phyloP scores from a whole-genome alignment of 2,329 filamentous ascomycete species.

The Arthrinium puccinioides region DNA sequence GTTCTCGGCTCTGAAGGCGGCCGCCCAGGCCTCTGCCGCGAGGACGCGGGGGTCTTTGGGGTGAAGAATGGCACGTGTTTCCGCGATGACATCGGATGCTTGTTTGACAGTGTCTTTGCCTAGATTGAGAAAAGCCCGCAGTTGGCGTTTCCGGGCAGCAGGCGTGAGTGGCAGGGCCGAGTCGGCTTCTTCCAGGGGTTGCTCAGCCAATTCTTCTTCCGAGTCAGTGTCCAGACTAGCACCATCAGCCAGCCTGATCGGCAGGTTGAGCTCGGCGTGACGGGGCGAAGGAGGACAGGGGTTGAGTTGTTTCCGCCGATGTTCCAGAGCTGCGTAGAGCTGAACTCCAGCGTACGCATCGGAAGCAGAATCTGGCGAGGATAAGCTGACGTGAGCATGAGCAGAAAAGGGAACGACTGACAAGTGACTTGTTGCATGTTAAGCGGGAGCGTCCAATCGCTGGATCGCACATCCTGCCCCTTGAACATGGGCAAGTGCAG shows the following conservation, averaged over 20 bases:
- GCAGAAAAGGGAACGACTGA: slow-evolving; percentile 37
- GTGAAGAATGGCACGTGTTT: slow-evolving; percentile 2
- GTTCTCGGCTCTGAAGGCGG: slow-evolving; percentile 26
- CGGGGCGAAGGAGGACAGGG: slow-evolving; percentile 66
- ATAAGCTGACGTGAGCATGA: slow-evolving; percentile 15
- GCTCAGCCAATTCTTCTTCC: slow-evolving; percentile 10
- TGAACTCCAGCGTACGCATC: slow-evolving; percentile 77
- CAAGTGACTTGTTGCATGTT: slow-evolving; percentile 58
- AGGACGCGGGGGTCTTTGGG: slow-evolving; percentile 33
- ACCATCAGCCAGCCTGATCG: slow-evolving; percentile 50
- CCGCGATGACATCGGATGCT: neutral
- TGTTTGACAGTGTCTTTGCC: neutral
- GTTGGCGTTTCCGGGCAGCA: slow-evolving; percentile 6
- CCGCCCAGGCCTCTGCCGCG: slow-evolving; percentile 32
- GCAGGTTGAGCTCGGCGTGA: slow-evolving; percentile 58
- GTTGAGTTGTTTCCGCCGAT: slow-evolving; percentile 55
- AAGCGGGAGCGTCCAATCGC: slow-evolving; percentile 66
- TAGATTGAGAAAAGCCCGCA: neutral
- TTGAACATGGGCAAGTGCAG: slow-evolving; percentile 72
- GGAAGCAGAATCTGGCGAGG: slow-evolving; percentile 59
- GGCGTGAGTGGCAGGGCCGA: slow-evolving; percentile 3
- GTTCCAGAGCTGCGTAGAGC: slow-evolving; percentile 65
- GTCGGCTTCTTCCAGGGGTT: slow-evolving; percentile 3
- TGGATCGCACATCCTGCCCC: slow-evolving; percentile 58
- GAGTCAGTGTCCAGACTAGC: slow-evolving; percentile 20